Conservation (phyloP, 2,329 filamentous ascomycete genomes). For the Coniochaeta hoffmannii region DNA sequence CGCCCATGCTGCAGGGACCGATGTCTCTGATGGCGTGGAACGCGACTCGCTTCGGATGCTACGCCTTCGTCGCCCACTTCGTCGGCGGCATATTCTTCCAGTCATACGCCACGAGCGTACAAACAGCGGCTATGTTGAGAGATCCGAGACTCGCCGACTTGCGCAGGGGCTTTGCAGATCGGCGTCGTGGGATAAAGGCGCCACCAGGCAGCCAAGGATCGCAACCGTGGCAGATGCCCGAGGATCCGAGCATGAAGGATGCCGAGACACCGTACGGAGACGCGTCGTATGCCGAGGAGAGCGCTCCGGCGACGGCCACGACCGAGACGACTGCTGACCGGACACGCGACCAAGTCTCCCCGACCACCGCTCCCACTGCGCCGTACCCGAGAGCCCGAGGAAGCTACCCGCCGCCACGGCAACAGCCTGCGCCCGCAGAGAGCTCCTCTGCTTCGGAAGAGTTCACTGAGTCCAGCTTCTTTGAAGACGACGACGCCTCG, state of each 20-base stretch:
- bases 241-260: constrained; percentile 3
- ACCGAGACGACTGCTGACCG: background rate
- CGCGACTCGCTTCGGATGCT: constrained; percentile 8
- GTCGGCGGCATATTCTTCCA: constrained; percentile 3
- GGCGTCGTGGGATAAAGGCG: background rate
- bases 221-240: background rate
- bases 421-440: background rate
- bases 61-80: constrained; percentile 1
- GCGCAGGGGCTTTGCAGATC: constrained; percentile 2
- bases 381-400: background rate
- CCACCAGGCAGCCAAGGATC: background rate
- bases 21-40: constrained; percentile 9
- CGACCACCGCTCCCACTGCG: background rate
- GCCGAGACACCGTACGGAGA: background rate
- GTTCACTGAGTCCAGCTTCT: constrained; percentile 4
- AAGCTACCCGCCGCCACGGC: background rate
- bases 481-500: constrained; percentile 17
- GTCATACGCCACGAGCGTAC: constrained; percentile 5
- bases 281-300: background rate
- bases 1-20: constrained; percentile 4
- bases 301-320: background rate
- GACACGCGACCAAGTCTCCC: background rate
- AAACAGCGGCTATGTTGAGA: background rate
- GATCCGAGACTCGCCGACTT: constrained; percentile 3
- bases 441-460: background rate